Evolutionary conservation across 1,139 yeast species (phyloP).

Genomic region (Blastobotrys proliferans): DNA sequence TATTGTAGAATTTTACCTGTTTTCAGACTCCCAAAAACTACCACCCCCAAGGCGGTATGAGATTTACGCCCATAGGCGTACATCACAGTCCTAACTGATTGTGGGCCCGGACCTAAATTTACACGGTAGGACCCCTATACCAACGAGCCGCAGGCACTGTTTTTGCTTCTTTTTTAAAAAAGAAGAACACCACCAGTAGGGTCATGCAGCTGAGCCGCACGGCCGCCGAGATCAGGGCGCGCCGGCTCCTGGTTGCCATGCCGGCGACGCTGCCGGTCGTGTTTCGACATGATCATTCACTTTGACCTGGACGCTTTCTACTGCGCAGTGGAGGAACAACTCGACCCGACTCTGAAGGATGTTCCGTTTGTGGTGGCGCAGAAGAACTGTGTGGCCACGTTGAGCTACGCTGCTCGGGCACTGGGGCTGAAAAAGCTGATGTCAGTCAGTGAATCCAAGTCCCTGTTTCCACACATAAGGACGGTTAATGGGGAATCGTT

Average conservation of each 20-base stretch:
- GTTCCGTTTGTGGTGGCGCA: constrained; percentile 36
- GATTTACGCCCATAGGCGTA: no score
- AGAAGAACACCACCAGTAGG: no score
- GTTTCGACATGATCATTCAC: constrained; percentile 22
- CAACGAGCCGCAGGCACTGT: no score
- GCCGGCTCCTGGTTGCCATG: not conserved
- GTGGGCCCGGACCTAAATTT: no score
- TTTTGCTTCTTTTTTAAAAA: no score
- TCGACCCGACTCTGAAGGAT: constrained; percentile 29
- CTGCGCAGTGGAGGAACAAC: constrained; percentile 36
- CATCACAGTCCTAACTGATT: no score
- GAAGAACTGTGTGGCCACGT: constrained; percentile 35
- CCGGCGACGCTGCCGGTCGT: not conserved
- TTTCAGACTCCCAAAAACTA: no score
- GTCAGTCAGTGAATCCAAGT: constrained; percentile 25
- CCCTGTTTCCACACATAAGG: constrained; percentile 28
- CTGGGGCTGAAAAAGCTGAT: constrained; percentile 34
- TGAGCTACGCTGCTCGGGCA: constrained; percentile 36
- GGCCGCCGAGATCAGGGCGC: not conserved
- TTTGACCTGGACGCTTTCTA: constrained; percentile 38
- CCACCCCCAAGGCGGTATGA: no score
- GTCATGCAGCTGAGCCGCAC: no score
- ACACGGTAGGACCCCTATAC: no score
- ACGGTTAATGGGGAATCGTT: constrained; percentile 37
- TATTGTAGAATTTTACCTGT: no score